A percentile compares a stretch with the other conserved stretches of the same genome.
phyloP scores from a whole-genome alignment of 805 yeast genomes.

The Torulaspora quercuum region DNA sequence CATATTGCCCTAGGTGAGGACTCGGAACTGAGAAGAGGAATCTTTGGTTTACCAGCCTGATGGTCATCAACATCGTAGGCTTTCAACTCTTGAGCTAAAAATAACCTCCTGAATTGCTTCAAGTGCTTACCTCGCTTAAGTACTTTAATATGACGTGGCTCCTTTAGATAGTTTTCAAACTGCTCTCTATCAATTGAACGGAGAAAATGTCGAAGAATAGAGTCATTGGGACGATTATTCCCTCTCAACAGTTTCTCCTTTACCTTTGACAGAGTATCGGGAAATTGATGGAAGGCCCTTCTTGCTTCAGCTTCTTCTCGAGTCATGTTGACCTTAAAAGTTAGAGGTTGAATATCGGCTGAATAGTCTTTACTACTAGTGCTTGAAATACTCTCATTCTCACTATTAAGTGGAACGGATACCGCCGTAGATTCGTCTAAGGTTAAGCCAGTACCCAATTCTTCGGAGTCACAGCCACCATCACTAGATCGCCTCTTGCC shows the following conservation, averaged over 20 bases:
- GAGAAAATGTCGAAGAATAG: slow-evolving; percentile 15
- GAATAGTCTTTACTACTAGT: slow-evolving; percentile 17
- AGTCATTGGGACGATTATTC: slow-evolving; percentile 6
- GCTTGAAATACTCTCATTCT: slow-evolving; percentile 3
- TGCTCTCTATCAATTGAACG: slow-evolving; percentile 38
- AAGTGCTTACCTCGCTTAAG: slow-evolving; percentile 46
- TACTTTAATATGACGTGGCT: slow-evolving; percentile 55
- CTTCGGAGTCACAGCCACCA: not conserved
- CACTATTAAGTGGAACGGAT: slow-evolving; percentile 1
- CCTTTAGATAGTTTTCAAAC: slow-evolving; percentile 41
- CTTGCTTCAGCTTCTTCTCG: slow-evolving; percentile 9
- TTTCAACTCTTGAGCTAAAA: slow-evolving; percentile 62
- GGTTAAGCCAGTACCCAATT: not conserved
- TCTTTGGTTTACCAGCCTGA: slow-evolving; percentile 1
- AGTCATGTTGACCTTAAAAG: slow-evolving; percentile 20
- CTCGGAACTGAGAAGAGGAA: slow-evolving; percentile 3
- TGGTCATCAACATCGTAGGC: slow-evolving; percentile 17
- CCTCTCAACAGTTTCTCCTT: slow-evolving; percentile 19
- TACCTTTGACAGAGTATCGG: slow-evolving; percentile 16
- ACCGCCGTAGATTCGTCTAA: slow-evolving; percentile 3
- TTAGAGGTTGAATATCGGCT: slow-evolving; percentile 28
- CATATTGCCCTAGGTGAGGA: slow-evolving; percentile 52
- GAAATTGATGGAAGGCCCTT: slow-evolving; percentile 3
- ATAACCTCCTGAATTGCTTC: slow-evolving; percentile 49
- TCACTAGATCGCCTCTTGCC: slow-evolving; percentile 1